phyloP scores from a whole-genome alignment of 345 rosid genomes.

The Atalantia buxifolia region DNA sequence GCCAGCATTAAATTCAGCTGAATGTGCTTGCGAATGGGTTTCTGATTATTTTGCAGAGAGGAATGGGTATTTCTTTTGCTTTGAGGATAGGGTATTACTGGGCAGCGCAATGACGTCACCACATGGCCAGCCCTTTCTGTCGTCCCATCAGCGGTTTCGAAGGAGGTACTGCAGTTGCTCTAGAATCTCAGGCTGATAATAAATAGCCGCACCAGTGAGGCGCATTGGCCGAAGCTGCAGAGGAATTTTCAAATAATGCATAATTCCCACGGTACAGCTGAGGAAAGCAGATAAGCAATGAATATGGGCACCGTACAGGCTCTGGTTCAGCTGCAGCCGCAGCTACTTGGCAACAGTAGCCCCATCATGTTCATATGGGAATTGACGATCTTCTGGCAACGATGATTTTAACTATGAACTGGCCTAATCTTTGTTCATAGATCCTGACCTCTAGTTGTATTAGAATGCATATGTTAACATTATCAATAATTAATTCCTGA shows the following conservation, averaged over 20 bases:
- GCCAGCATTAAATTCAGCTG: background rate
- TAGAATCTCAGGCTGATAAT: constrained; percentile 2
- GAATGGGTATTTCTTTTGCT: constrained; percentile 27
- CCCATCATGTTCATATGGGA: constrained; percentile 15
- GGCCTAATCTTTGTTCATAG: background rate
- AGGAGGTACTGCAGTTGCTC: constrained; percentile 18
- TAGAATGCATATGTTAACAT: too few relatives aligned
- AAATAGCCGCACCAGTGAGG: background rate
- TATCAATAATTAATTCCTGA: too few relatives aligned
- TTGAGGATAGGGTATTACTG: constrained; percentile 29
- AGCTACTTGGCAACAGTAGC: background rate
- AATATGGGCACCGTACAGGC: background rate
- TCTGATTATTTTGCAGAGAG: constrained; percentile 1
- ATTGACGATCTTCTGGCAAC: constrained; percentile 13
- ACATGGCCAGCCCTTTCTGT: background rate
- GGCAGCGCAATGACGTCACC: constrained; percentile 19
- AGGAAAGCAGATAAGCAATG: background rate
- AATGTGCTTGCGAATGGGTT: background rate
- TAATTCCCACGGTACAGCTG: background rate
- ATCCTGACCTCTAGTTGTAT: background rate
- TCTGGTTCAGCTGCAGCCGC: background rate
- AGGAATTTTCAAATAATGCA: background rate
- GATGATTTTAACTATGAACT: background rate
- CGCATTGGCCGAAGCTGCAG: background rate
- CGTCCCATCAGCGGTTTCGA: constrained; percentile 25